phyloP scores from a whole-genome alignment of 305 asterid genomes.

The Fraxinus velutina region DNA sequence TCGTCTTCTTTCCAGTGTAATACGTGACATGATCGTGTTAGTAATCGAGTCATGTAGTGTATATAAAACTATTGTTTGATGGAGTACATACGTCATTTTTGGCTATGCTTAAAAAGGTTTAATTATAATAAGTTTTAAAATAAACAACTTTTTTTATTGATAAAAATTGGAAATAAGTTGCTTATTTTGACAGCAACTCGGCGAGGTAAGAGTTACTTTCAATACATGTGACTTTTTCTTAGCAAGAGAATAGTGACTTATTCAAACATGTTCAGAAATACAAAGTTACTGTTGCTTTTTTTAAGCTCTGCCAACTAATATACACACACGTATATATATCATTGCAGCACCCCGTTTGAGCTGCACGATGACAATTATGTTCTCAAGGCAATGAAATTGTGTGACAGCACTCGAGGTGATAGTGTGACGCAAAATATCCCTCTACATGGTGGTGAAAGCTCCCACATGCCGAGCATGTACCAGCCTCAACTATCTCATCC shows the following conservation, averaged over 20 bases:
- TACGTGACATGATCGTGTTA: background rate
- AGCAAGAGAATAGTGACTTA: background rate
- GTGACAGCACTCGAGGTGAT: constrained; percentile 43
- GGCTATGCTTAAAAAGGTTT: background rate
- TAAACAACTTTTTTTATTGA: background rate
- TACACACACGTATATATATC: background rate
- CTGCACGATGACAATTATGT: constrained; percentile 88
- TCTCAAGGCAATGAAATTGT: constrained; percentile 81
- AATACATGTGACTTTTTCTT: background rate
- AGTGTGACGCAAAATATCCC: constrained; percentile 22
- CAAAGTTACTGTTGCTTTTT: background rate
- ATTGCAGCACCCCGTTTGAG: constrained; percentile 93
- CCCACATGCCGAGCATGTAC: constrained; percentile 41
- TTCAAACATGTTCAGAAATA: background rate
- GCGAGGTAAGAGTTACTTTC: background rate
- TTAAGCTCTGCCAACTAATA: background rate
- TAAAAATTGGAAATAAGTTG: background rate
- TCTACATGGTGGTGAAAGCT: constrained; percentile 59
- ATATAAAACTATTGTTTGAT: background rate
- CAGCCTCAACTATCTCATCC: constrained; percentile 43
- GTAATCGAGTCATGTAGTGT: background rate
- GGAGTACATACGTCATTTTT: background rate
- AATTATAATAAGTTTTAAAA: background rate
- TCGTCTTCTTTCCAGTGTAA: background rate
- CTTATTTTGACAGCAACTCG: background rate